Percentiles rank a stretch among this genome's conserved stretches.
These are phyloP conservation scores for Ilyonectria sp. DNA, from an alignment of 2,329 filamentous ascomycete genomes.

Conservation along the genomic window DNA sequence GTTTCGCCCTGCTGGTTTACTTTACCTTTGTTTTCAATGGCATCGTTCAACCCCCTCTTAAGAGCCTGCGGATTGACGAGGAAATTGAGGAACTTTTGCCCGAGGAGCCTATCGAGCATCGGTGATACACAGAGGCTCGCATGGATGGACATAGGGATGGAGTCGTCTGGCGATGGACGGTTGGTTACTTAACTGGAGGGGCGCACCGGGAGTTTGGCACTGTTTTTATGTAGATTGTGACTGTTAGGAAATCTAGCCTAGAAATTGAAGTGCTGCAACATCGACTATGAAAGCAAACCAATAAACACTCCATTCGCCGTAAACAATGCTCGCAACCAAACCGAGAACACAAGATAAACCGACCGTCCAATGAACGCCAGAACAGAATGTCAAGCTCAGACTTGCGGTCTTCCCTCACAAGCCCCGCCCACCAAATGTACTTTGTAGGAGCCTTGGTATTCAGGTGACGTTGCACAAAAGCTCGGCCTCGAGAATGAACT, in stretches of 20 bases:
- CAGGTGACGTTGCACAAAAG: conserved; percentile 84
- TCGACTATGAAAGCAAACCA: conserved; percentile 10
- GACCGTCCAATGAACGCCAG: conserved; percentile 35
- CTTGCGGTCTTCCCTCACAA: not conserved
- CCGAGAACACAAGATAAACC: conserved; percentile 25
- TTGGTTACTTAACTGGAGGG: conserved; percentile 1
- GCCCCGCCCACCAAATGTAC: not conserved
- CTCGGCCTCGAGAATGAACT: conserved; percentile 96
- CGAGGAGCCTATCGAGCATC: conserved; percentile 87
- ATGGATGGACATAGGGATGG: not conserved
- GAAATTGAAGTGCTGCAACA: conserved; percentile 14
- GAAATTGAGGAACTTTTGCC: conserved; percentile 78
- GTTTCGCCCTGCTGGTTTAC: conserved; percentile 92
- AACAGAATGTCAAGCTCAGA: conserved; percentile 18
- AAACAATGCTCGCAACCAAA: conserved; percentile 31
- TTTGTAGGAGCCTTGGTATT: conserved; percentile 21
- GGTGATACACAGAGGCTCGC: conserved; percentile 34
- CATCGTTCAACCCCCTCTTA: conserved; percentile 86
- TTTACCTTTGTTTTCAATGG: conserved; percentile 98
- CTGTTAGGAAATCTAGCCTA: conserved; percentile 8
- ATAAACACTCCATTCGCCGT: conserved; percentile 29
- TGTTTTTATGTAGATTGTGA: conserved; percentile 10
- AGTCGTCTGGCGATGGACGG: not conserved
- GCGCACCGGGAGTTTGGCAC: conserved; percentile 26
- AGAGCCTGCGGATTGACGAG: conserved; percentile 71